Evolutionary conservation across 75 land plant genomes (phyloP).

Genomic region (Sequoia sempervirens): DNA sequence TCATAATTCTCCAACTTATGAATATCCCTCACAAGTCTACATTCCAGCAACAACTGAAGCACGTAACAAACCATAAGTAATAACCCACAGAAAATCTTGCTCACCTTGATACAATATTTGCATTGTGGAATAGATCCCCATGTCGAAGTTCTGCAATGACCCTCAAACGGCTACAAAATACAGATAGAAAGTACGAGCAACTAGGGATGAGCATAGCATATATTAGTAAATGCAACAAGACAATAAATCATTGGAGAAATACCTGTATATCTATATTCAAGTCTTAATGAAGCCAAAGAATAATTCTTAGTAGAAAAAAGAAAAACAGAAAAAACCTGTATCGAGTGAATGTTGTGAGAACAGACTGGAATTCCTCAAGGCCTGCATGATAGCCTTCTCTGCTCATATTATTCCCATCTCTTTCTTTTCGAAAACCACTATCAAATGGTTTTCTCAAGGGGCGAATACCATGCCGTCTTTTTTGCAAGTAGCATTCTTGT

Average conservation of each 20-base stretch:
- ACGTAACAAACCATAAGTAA: neutral
- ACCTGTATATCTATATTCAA: neutral
- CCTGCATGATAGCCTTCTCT: constrained; percentile 76
- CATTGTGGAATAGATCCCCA: constrained; percentile 83
- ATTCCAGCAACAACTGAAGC: constrained; percentile 7
- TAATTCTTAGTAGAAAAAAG: neutral
- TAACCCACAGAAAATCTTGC: neutral
- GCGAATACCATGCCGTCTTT: constrained; percentile 41
- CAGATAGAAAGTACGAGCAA: neutral
- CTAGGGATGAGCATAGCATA: neutral
- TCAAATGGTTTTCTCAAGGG: constrained; percentile 32
- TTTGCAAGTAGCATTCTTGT: constrained; percentile 93
- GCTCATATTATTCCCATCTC: constrained; percentile 27
- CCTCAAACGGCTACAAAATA: constrained; percentile 67
- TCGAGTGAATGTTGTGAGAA: constrained; percentile 78
- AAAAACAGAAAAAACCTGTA: constrained; percentile 56
- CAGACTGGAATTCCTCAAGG: constrained; percentile 87
- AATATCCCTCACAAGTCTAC: neutral
- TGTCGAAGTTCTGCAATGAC: constrained; percentile 93
- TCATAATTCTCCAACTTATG: neutral
- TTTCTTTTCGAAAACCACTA: constrained; percentile 26
- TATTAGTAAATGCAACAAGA: neutral
- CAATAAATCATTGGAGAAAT: neutral
- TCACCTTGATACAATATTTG: constrained; percentile 98
- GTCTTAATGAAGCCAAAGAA: neutral